Base-by-base conservation (phyloP, 805 yeast species). In the Ogataea ganodermae region DNA sequence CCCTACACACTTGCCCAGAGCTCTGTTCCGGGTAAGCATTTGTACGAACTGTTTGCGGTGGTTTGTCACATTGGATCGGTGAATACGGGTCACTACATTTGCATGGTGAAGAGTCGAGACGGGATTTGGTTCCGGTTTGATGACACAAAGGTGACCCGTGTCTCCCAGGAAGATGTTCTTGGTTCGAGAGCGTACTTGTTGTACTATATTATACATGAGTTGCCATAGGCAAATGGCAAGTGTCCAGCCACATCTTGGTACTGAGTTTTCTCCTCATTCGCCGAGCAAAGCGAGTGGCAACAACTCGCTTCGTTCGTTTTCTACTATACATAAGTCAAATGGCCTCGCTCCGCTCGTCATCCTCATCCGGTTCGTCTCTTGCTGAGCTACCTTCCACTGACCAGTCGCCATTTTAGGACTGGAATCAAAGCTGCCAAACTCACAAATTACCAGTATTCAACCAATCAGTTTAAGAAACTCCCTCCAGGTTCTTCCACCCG, bases 81-180 rank as follows among this genome's bases (percentile, higher is more conserved):
- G 6, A 89, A 89, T 63, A 94, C 97, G 1, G 99, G 99, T 9
- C 99, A 94, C 66, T 94, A 94, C 64, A 78, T 91, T 12, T 84
- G 94, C 14, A 75, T 84, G 58, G 78, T 88, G 51, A 92, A 91
- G 62, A 79, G 74, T 45, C 71, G 79, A n/a, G 77, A 79, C 35
- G 86, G 89, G 2, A 75, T 78, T 58, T 94, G 99, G 99, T 86
- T 86, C 63, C 83, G 81, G 63, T 91, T 90, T 63, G 97, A 94
- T 62, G 99, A 94, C 69, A 82, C 94, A 14, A 81, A 83, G 58
- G 86, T 94, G 12, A 79, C 90, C 1, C 65, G 80, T 46, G 76
- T 89, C 9, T 65, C 81, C 7, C 80, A 76, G 44, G 79, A 80
- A 40, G 83, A 83, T 47, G 96, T 91, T 12, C 69, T 80, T 46